Conservation (phyloP, 2,329 filamentous ascomycete species). For the Fusarium sp. region DNA sequence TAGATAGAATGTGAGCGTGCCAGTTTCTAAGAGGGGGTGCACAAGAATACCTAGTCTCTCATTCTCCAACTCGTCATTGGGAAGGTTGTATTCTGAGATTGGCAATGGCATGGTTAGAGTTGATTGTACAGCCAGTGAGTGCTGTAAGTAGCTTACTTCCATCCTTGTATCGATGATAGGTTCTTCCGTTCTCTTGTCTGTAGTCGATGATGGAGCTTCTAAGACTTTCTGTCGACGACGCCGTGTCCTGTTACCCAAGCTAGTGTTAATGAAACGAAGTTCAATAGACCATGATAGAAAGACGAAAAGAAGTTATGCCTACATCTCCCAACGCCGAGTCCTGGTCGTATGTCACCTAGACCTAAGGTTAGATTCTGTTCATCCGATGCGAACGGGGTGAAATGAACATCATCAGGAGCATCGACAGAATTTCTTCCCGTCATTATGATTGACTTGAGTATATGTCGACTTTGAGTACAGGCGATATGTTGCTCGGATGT, state of each 20-base stretch:
- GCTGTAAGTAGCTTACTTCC: neutral
- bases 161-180: neutral
- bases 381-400: neutral
- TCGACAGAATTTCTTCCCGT: neutral
- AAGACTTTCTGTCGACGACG: neutral
- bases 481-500: neutral
- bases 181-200: neutral
- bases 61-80: neutral
- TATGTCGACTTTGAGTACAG: neutral
- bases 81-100: neutral
- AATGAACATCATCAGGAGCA: neutral
- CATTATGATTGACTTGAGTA: neutral
- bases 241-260: neutral
- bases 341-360: neutral
- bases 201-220: neutral
- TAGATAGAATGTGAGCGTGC: too few relatives aligned
- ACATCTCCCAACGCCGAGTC: neutral
- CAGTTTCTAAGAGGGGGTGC: neutral
- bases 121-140: accelerated
- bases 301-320: neutral
- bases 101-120: neutral
- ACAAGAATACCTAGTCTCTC: neutral
- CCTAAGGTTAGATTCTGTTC: neutral
- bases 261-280: neutral
- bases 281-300: neutral